Conservation (phyloP, 2,329 filamentous ascomycete genomes). For the Aspergillus ochraceoroseus region DNA sequence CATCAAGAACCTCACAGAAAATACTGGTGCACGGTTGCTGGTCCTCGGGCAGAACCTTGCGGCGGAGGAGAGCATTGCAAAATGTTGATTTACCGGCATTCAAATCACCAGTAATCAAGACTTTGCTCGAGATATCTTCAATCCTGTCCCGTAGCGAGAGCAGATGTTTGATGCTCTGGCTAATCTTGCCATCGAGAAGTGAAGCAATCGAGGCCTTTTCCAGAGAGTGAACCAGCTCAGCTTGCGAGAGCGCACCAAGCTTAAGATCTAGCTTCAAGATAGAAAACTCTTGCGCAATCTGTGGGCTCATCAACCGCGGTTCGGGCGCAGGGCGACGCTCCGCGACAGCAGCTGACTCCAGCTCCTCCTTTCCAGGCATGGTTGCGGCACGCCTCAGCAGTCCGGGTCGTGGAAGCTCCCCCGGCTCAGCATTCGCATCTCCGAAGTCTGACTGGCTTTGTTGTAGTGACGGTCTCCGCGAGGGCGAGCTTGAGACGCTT, state of each 20-base stretch:
- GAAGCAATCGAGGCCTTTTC: conserved; percentile 89
- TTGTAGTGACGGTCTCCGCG: conserved; percentile 35
- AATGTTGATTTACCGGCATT: conserved; percentile 99
- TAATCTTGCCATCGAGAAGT: conserved; percentile 87
- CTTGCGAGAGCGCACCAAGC: conserved; percentile 76
- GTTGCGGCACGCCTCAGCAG: conserved; percentile 68
- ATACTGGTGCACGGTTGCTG: conserved; percentile 98
- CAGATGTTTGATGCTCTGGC: conserved; percentile 86
- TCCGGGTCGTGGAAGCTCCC: conserved; percentile 44
- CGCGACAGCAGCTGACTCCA: conserved; percentile 69
- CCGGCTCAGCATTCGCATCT: conserved; percentile 20
- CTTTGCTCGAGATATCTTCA: conserved; percentile 95
- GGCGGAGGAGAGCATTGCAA: conserved; percentile 89
- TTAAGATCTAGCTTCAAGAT: conserved; percentile 93
- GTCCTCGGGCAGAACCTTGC: conserved; percentile 91
- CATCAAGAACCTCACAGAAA: conserved; percentile 94
- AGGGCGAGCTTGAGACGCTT: conserved; percentile 24
- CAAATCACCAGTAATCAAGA: conserved; percentile 88
- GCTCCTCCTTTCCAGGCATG: conserved; percentile 55
- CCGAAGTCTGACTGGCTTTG: conserved; percentile 37
- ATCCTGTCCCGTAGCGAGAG: conserved; percentile 84
- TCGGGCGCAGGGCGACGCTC: conserved; percentile 60
- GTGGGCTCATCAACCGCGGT: conserved; percentile 79
- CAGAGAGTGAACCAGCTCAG: conserved; percentile 87
- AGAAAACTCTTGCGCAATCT: conserved; percentile 93